Percentiles rank a stretch among this genome's conserved stretches.
Conservation (phyloP, 2,329 filamentous ascomycete genomes). For the Calonectria pseudoreteaudii region DNA sequence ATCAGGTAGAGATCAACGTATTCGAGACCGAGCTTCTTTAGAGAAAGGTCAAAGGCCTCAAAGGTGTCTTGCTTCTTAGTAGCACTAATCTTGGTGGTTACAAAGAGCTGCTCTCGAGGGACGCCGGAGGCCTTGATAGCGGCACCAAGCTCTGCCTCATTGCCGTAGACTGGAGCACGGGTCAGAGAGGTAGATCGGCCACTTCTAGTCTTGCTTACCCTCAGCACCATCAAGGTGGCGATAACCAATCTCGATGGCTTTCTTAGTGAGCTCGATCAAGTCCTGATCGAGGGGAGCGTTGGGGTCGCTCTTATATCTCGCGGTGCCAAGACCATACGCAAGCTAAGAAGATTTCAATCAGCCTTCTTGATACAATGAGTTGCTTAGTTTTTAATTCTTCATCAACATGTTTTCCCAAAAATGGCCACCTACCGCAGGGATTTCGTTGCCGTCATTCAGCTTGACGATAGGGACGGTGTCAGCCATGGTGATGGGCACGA, state of each 20-base stretch:
- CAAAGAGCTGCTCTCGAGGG: conserved; percentile 75
- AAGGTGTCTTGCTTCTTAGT: conserved; percentile 53
- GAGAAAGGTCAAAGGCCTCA: conserved; percentile 68
- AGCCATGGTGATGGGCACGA: conserved; percentile 23
- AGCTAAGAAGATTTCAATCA: conserved; percentile 59
- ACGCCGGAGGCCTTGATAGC: conserved; percentile 76
- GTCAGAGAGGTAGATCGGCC: neutral
- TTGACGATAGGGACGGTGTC: conserved; percentile 67
- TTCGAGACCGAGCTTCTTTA: conserved; percentile 74
- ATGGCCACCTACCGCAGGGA: conserved; percentile 69
- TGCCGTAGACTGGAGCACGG: conserved; percentile 64
- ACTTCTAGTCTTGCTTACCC: conserved; percentile 53
- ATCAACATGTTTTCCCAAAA: neutral
- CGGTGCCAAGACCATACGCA: conserved; percentile 79
- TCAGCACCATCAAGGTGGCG: conserved; percentile 82
- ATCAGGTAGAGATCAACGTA: conserved; percentile 80
- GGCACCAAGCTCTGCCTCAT: conserved; percentile 76
- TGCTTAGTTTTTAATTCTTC: neutral
- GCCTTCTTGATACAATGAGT: neutral
- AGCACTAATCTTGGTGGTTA: conserved; percentile 70
- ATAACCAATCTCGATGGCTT: conserved; percentile 77
- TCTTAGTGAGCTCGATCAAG: conserved; percentile 62
- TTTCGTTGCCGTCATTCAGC: conserved; percentile 79
- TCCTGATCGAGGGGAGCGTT: conserved; percentile 66
- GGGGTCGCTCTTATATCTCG: conserved; percentile 66